Percentiles rank a stretch among this genome's conserved stretches.
Conservation (phyloP, 371 early-diverging fungal genomes). For the Mucor plumbeus region DNA sequence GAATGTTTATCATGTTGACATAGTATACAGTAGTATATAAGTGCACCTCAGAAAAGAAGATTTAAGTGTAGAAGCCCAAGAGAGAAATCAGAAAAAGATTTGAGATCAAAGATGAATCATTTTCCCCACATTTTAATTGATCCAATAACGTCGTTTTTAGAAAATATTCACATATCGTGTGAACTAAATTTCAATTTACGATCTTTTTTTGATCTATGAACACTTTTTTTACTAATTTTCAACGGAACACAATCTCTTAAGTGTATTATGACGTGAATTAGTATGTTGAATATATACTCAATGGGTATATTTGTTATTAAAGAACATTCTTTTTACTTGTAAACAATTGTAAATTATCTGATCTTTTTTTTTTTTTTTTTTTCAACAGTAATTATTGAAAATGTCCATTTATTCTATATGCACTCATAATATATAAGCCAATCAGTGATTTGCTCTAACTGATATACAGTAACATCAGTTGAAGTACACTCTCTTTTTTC, state of each 20-base stretch:
- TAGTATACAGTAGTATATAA: background rate
- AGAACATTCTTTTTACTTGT: background rate
- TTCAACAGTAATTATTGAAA: background rate
- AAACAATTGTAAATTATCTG: background rate
- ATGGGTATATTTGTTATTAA: background rate
- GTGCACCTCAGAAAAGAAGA: background rate
- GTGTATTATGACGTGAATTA: slow-evolving; percentile 6
- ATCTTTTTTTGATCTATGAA: background rate
- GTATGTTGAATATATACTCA: background rate
- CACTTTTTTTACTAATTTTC: background rate
- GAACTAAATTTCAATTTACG: slow-evolving; percentile 4
- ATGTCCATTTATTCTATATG: background rate
- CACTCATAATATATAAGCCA: background rate
- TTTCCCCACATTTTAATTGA: slow-evolving; percentile 14
- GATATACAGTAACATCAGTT: background rate
- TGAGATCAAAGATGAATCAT: background rate
- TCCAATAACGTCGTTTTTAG: background rate
- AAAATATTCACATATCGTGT: slow-evolving; percentile 6
- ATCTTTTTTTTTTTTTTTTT: background rate
- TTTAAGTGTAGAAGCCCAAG: background rate
- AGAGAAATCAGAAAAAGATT: background rate
- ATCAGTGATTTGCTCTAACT: background rate
- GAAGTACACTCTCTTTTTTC: background rate
- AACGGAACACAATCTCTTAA: slow-evolving; percentile 1
- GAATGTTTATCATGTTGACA: background rate